Evolutionary conservation across 2,329 filamentous ascomycete genomes (phyloP).

Genomic region (Teratosphaeria nubilosa): DNA sequence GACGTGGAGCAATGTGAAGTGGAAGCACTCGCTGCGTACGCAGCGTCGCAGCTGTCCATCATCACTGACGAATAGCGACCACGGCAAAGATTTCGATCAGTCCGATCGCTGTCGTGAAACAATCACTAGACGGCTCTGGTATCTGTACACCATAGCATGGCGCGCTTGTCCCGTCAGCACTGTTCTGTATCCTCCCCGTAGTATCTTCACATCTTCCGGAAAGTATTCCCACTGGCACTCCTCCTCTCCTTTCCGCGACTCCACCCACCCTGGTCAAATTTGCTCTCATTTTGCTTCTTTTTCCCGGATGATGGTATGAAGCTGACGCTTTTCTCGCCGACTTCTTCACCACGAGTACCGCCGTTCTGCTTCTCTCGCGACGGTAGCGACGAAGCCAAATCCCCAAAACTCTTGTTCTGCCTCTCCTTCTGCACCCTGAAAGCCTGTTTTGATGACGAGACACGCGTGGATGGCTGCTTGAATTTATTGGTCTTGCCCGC

Average conservation of each 20-base stretch:
- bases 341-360: constrained; percentile 23
- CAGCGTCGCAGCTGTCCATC: neutral
- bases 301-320: constrained; percentile 53
- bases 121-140: neutral
- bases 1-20: neutral
- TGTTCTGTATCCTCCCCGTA: too few relatives aligned
- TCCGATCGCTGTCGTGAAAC: neutral
- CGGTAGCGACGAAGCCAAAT: constrained; percentile 38
- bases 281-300: constrained; percentile 24
- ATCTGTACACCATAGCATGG: constrained; percentile 16
- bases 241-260: constrained; percentile 42
- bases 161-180: too few relatives aligned
- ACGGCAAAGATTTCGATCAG: neutral
- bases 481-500: constrained; percentile 23
- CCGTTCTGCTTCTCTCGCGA: constrained; percentile 14
- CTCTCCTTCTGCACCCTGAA: constrained; percentile 28
- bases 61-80: neutral
- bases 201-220: constrained; percentile 17
- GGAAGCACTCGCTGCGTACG: neutral
- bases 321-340: constrained; percentile 55
- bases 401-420: constrained; percentile 48
- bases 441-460: constrained; percentile 40
- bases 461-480: constrained; percentile 42
- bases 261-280: constrained; percentile 15
- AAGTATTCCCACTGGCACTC: constrained; percentile 64